Conservation (phyloP, 306 rosid species). For the Heteromeles arbutifolia region DNA sequence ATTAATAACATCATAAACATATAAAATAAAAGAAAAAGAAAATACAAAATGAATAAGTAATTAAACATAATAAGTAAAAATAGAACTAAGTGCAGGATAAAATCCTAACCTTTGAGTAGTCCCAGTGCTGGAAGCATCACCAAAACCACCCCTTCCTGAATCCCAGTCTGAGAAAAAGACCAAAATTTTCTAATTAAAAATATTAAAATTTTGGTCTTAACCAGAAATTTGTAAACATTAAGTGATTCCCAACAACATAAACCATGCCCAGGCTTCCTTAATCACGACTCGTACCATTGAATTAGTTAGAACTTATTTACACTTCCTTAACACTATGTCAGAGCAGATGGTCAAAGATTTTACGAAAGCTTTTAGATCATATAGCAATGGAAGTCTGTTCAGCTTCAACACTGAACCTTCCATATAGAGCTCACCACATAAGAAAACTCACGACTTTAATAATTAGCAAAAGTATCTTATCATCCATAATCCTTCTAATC, state of each 20-base stretch:
- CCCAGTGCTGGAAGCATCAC: constrained; percentile 34
- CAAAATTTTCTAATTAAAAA: neutral
- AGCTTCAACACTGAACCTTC: neutral
- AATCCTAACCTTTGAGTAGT: constrained; percentile 38
- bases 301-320: neutral
- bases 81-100: neutral
- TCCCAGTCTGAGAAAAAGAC: constrained; percentile 33
- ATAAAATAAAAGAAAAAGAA: neutral
- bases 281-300: neutral
- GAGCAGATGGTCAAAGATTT: neutral
- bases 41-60: neutral
- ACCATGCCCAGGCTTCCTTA: neutral
- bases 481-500: neutral
- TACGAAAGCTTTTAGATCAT: neutral
- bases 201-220: neutral
- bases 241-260: neutral
- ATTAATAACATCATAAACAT: neutral
- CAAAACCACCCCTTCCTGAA: constrained; percentile 39
- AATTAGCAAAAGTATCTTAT: neutral
- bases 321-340: neutral
- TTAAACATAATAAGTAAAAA: neutral
- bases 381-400: neutral
- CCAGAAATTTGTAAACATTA: neutral
- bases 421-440: neutral
- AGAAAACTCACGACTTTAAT: neutral